Conservation (phyloP, 305 asterid species). For the Fraxinus nigra region DNA sequence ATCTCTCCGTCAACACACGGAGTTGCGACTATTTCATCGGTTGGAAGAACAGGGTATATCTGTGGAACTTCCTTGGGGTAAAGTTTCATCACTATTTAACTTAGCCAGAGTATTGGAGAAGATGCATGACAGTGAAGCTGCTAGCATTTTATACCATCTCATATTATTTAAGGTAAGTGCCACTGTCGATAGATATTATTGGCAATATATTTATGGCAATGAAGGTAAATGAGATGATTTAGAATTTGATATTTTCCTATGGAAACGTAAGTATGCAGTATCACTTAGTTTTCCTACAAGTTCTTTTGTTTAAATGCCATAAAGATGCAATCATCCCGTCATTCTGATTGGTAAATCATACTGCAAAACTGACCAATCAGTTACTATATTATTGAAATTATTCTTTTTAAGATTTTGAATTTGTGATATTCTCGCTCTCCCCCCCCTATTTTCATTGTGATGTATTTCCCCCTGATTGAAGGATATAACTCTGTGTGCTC, state of each 20-base stretch:
- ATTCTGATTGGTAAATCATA: conserved; percentile 4
- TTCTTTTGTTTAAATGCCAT: conserved; percentile 7
- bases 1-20: conserved; percentile 54
- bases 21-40: conserved; percentile 55
- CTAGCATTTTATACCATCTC: conserved; percentile 73
- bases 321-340: neutral
- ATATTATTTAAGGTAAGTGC: conserved; percentile 73
- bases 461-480: neutral
- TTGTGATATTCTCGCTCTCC: neutral
- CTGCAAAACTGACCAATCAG: neutral
- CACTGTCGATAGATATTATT: conserved; percentile 11
- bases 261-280: neutral
- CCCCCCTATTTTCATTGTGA: neutral
- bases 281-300: neutral
- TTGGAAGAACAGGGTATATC: conserved; percentile 71
- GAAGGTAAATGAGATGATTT: neutral
- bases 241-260: neutral
- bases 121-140: conserved; percentile 70
- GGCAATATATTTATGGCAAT: neutral
- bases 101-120: conserved; percentile 85
- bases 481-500: neutral
- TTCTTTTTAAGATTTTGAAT: neutral
- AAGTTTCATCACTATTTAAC: conserved; percentile 81
- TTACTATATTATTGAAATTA: neutral
- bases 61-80: conserved; percentile 80